Percentiles rank a stretch among this genome's conserved stretches.
Conservation (phyloP, 1,284 basidiomycete species). For the Malassezia vespertilionis region DNA sequence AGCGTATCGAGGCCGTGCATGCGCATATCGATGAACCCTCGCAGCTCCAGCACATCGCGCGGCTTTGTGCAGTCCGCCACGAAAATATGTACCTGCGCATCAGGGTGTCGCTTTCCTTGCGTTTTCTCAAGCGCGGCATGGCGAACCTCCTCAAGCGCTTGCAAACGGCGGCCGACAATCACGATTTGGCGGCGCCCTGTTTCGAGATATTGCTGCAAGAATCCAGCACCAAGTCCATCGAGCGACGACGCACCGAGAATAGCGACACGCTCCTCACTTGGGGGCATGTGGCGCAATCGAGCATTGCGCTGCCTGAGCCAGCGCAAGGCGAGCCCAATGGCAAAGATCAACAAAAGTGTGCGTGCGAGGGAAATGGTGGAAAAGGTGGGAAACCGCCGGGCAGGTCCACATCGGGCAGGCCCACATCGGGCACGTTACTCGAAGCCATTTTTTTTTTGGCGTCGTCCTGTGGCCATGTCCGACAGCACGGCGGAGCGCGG, state of each 20-base stretch:
- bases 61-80: conserved; percentile 60
- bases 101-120: neutral
- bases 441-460: conserved; percentile 1
- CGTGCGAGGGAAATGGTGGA: too few species aligned
- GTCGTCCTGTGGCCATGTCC: neutral
- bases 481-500: neutral
- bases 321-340: too few species aligned
- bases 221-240: conserved; percentile 65
- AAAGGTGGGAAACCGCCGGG: too few species aligned
- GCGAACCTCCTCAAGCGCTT: conserved; percentile 55
- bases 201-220: conserved; percentile 63
- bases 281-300: conserved; percentile 33
- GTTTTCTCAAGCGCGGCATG: conserved; percentile 35
- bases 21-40: conserved; percentile 53
- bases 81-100: conserved; percentile 29
- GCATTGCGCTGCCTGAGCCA: too few species aligned
- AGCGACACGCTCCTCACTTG: conserved; percentile 59
- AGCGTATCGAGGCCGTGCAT: conserved; percentile 76
- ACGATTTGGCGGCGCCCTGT: conserved; percentile 63
- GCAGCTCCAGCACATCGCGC: conserved; percentile 60
- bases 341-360: too few species aligned
- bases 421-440: too few species aligned
- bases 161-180: conserved; percentile 61
- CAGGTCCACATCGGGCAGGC: too few species aligned
- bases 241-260: conserved; percentile 62